Conservation (phyloP, 352 stramenopile genomes). For the Phytophthora podocarpi region DNA sequence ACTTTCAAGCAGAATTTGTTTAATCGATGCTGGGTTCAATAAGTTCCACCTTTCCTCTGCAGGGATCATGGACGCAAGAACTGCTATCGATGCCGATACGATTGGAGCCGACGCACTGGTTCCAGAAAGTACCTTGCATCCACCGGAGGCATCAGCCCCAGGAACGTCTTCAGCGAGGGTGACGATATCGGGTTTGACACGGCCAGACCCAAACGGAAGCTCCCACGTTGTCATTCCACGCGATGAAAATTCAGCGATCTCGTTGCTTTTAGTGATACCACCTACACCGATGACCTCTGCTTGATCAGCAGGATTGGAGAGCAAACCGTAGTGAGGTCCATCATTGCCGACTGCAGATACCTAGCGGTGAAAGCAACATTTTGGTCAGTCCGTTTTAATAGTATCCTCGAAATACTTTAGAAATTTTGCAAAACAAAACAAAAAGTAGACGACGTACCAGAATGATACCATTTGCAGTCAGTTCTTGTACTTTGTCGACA, state of each 20-base stretch:
- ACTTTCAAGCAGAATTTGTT: conserved; percentile 69
- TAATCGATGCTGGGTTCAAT: conserved; percentile 71
- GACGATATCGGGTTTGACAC: conserved; percentile 87
- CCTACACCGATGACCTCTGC: conserved; percentile 87
- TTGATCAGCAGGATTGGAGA: conserved; percentile 88
- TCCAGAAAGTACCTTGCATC: conserved; percentile 72
- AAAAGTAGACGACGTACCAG: conserved; percentile 40
- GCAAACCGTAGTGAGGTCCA: conserved; percentile 81
- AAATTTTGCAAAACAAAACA: background rate
- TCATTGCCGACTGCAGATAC: conserved; percentile 87
- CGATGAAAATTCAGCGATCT: conserved; percentile 82
- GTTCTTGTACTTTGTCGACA: conserved; percentile 88
- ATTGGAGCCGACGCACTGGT: conserved; percentile 88
- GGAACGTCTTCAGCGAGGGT: conserved; percentile 71
- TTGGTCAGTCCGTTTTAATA: background rate
- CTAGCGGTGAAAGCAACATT: conserved; percentile 20
- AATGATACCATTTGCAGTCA: conserved; percentile 79
- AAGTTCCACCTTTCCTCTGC: conserved; percentile 54
- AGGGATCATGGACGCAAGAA: conserved; percentile 79
- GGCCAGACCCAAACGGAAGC: conserved; percentile 76
- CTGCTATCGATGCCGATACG: conserved; percentile 71
- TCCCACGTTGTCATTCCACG: conserved; percentile 90
- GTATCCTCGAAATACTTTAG: no score
- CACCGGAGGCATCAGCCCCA: conserved; percentile 52
- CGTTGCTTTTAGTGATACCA: conserved; percentile 55